A percentile compares a stretch with the other conserved stretches of the same genome.
These are phyloP conservation scores for Martiniozyma asiatica DNA, from an alignment of 1,139 yeast species.

Conservation along the genomic window DNA sequence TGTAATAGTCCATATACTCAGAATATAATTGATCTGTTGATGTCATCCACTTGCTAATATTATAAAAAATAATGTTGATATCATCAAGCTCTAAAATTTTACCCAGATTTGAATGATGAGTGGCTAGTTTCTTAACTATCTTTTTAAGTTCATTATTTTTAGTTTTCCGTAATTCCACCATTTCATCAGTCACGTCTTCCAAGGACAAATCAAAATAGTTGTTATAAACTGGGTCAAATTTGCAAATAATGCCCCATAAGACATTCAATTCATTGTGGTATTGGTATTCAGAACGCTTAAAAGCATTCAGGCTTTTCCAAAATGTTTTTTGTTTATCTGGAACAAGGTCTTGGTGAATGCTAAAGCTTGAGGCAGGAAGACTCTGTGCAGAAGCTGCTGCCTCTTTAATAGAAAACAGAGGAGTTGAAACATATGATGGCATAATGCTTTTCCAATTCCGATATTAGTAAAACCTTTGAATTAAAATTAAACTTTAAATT, in stretches of 20 bases:
- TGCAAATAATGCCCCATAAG: conserved; percentile 11
- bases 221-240: conserved; percentile 18
- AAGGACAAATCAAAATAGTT: conserved; percentile 18
- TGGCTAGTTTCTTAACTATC: conserved; percentile 9
- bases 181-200: conserved; percentile 16
- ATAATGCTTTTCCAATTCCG: too few relatives aligned
- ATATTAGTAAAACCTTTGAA: too few relatives aligned
- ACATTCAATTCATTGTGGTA: conserved; percentile 14
- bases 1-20: conserved; percentile 24
- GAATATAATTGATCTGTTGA: conserved; percentile 11
- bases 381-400: conserved; percentile 9
- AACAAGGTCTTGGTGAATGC: conserved; percentile 1
- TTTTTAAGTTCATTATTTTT: conserved; percentile 12
- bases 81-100: conserved; percentile 8
- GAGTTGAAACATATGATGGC: conserved; percentile 12
- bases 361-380: conserved; percentile 2
- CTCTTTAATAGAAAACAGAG: conserved; percentile 15
- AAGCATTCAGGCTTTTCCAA: neutral
- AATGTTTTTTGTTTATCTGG: neutral
- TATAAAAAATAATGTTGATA: conserved; percentile 6
- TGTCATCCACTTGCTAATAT: conserved; percentile 17
- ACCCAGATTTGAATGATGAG: conserved; percentile 12
- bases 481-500: neutral
- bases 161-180: conserved; percentile 11
- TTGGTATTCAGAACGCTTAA: conserved; percentile 7